Conservation (phyloP, 257 asterid genomes). For the Salvia splendens region DNA sequence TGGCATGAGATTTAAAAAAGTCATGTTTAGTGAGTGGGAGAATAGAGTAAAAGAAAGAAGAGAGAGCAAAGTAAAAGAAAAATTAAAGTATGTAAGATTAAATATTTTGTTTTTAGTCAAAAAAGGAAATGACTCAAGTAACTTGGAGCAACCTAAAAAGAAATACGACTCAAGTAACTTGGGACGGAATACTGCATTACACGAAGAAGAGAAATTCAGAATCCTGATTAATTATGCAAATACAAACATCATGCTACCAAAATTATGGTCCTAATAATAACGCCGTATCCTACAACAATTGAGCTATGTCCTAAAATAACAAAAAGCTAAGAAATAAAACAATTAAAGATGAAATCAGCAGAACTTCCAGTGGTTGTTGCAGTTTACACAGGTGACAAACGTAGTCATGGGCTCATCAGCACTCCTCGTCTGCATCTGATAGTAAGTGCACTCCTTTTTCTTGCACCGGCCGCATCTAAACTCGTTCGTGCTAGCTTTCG, state of each 20-base stretch:
- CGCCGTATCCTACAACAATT: conserved; percentile 14
- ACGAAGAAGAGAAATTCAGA: neutral
- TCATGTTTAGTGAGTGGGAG: no score
- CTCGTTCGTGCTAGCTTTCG: conserved; percentile 72
- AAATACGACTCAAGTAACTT: no score
- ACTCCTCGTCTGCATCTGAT: conserved; percentile 94
- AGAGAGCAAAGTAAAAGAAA: no score
- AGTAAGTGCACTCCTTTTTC: conserved; percentile 79
- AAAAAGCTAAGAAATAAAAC: conserved; percentile 26
- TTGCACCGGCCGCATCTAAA: conserved; percentile 83
- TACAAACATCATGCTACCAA: neutral
- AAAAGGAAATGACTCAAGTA: no score
- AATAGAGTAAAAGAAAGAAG: no score
- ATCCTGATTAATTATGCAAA: conserved; percentile 2
- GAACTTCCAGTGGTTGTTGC: conserved; percentile 87
- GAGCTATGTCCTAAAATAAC: neutral
- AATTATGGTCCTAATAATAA: conserved; percentile 2
- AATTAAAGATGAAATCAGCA: conserved; percentile 44
- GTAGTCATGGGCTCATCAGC: conserved; percentile 99
- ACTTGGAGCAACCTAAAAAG: no score
- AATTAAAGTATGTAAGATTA: no score
- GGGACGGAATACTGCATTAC: no score
- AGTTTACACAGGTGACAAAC: conserved; percentile 86
- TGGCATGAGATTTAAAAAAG: no score
- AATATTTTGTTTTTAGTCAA: no score